Evolutionary conservation across 2,329 filamentous ascomycete genomes (phyloP).

Genomic region (Calonectria montana): DNA sequence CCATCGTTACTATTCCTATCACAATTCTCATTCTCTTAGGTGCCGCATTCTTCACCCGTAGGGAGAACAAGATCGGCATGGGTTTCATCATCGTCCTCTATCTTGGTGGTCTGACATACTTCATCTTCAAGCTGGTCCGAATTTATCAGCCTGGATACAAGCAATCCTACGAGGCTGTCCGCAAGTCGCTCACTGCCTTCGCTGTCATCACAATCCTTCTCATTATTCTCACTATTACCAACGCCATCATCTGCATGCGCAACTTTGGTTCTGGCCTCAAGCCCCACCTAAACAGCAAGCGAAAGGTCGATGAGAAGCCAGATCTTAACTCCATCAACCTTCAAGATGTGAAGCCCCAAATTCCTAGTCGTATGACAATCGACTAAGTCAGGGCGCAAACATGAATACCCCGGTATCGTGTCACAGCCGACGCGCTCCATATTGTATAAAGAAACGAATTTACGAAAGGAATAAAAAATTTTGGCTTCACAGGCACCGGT

Average conservation of each 20-base stretch:
- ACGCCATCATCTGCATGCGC: conserved; percentile 86
- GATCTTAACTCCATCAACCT: conserved; percentile 67
- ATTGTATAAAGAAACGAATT: conserved; percentile 52
- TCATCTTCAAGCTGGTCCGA: conserved; percentile 96
- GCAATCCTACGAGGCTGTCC: conserved; percentile 78
- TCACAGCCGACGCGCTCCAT: conserved; percentile 12
- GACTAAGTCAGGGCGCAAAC: conserved; percentile 54
- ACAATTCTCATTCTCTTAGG: conserved; percentile 89
- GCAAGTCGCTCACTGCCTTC: conserved; percentile 90
- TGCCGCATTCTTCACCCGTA: conserved; percentile 86
- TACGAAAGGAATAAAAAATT: conserved; percentile 44
- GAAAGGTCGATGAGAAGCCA: conserved; percentile 63
- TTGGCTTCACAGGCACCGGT: conserved; percentile 40
- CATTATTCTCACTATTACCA: conserved; percentile 87
- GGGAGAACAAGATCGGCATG: conserved; percentile 86
- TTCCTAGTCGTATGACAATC: conserved; percentile 70
- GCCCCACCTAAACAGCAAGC: conserved; percentile 76
- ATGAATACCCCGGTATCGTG: conserved; percentile 15
- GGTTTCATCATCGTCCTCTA: conserved; percentile 83
- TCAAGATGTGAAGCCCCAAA: conserved; percentile 66
- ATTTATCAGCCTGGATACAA: conserved; percentile 80
- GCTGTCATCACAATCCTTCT: conserved; percentile 92
- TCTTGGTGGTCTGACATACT: conserved; percentile 90
- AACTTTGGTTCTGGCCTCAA: conserved; percentile 95
- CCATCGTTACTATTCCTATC: conserved; percentile 88